Evolutionary conservation across 2,329 filamentous ascomycete genomes (phyloP).

Genomic region (Drechmeria coniospora): DNA sequence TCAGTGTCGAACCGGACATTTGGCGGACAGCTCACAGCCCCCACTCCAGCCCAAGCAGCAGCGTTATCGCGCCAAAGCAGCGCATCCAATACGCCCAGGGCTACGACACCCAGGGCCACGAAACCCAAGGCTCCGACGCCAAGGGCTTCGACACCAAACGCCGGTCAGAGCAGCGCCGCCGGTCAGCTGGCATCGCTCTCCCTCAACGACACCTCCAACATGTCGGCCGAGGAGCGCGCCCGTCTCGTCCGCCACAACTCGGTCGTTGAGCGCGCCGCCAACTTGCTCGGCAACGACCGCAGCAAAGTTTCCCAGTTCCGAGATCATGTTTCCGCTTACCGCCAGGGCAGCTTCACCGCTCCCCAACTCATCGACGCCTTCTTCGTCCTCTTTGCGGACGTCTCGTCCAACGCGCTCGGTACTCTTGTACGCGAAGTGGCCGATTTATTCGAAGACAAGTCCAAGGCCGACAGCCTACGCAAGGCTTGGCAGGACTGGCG

Average conservation of each 20-base stretch:
- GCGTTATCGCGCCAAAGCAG: conserved; percentile 7
- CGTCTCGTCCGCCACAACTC: conserved; percentile 65
- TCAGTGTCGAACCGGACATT: conserved; percentile 68
- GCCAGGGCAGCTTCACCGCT: conserved; percentile 51
- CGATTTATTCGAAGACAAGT: conserved; percentile 75
- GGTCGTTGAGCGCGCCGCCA: conserved; percentile 72
- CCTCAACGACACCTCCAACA: conserved; percentile 31
- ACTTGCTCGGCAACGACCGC: conserved; percentile 62
- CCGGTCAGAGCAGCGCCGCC: conserved; percentile 10
- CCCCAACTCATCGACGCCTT: conserved; percentile 72
- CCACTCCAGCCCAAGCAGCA: conserved; percentile 8
- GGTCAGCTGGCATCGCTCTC: conserved; percentile 34
- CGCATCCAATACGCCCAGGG: too few relatives aligned
- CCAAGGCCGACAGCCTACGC: conserved; percentile 57
- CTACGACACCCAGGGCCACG: conserved; percentile 7
- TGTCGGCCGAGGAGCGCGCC: conserved; percentile 66
- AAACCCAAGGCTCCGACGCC: conserved; percentile 2
- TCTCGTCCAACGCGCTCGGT: conserved; percentile 63
- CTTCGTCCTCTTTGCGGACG: conserved; percentile 69
- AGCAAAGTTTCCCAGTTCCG: conserved; percentile 68
- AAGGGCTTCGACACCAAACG: conserved; percentile 7
- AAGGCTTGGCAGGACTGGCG: conserved; percentile 92
- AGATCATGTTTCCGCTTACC: conserved; percentile 62
- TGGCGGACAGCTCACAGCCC: conserved; percentile 59
- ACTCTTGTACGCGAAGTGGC: conserved; percentile 84